Conservation (phyloP, 257 asterid species). For the Solanum microdontum region DNA sequence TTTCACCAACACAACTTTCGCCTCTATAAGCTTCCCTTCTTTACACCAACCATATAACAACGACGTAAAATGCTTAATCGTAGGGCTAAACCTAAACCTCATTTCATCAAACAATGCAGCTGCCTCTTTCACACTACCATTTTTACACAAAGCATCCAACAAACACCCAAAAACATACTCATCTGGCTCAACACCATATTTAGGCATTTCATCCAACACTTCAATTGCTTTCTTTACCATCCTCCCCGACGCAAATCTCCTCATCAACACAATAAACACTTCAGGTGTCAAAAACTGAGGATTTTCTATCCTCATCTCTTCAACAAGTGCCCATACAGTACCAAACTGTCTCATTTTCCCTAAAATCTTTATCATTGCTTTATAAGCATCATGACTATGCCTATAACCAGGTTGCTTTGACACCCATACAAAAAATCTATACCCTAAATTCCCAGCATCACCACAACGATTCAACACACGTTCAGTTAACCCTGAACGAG, state of each 20-base stretch:
- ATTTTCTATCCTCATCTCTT: slow-evolving; percentile 84
- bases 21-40: slow-evolving; percentile 85
- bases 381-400: slow-evolving; percentile 69
- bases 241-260: slow-evolving; percentile 81
- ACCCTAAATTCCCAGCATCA: slow-evolving; percentile 90
- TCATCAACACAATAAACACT: slow-evolving; percentile 73
- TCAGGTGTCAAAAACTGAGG: slow-evolving; percentile 59
- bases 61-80: slow-evolving; percentile 76
- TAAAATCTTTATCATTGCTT: slow-evolving; percentile 62
- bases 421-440: slow-evolving; percentile 76
- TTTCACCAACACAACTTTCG: slow-evolving; percentile 62
- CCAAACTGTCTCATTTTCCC: slow-evolving; percentile 95
- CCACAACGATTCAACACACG: slow-evolving; percentile 88
- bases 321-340: slow-evolving; percentile 91
- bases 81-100: slow-evolving; percentile 49
- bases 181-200: slow-evolving; percentile 80
- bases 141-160: slow-evolving; percentile 85
- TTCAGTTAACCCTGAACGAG: slow-evolving; percentile 71
- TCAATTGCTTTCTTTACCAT: slow-evolving; percentile 90
- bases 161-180: slow-evolving; percentile 85
- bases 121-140: slow-evolving; percentile 86
- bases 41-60: slow-evolving; percentile 84
- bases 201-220: slow-evolving; percentile 91
- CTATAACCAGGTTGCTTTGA: slow-evolving; percentile 68
- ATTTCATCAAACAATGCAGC: slow-evolving; percentile 78